Evolutionary conservation across 768 basidiomycete species (phyloP).

Genomic region (Collybiopsis confluens): DNA sequence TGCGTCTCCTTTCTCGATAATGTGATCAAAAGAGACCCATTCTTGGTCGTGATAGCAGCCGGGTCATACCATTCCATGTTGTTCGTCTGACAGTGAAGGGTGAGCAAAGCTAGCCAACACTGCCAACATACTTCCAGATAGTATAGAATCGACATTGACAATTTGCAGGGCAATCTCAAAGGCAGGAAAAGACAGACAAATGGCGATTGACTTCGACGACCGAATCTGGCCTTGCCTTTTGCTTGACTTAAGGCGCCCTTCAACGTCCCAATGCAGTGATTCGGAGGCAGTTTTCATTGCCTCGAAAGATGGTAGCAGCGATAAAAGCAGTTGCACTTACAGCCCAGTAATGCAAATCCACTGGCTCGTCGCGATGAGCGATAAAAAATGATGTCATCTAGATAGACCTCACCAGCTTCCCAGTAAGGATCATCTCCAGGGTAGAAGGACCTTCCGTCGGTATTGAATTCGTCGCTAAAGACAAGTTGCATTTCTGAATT

Average conservation of each 20-base stretch:
- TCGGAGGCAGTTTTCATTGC: too few relatives aligned
- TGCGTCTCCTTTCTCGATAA: conserved; percentile 64
- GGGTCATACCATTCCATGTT: conserved; percentile 92
- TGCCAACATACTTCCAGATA: too few relatives aligned
- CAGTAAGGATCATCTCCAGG: conserved; percentile 89
- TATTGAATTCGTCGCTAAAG: conserved; percentile 88
- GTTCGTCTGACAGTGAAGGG: conserved; percentile 40
- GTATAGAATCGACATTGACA: too few relatives aligned
- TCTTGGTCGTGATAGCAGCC: conserved; percentile 63
- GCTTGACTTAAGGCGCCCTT: too few relatives aligned
- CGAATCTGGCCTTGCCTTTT: too few relatives aligned
- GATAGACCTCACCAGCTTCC: conserved; percentile 47
- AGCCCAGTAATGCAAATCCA: conserved; percentile 76
- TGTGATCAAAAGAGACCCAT: conserved; percentile 74
- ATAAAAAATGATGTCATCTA: background rate
- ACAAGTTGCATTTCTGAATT: conserved; percentile 62
- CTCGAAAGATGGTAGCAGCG: conserved; percentile 3
- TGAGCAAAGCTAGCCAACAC: too few relatives aligned
- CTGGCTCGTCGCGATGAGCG: conserved; percentile 15
- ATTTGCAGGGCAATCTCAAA: too few relatives aligned
- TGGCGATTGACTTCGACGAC: too few relatives aligned
- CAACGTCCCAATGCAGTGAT: too few relatives aligned
- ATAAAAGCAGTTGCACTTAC: conserved; percentile 20
- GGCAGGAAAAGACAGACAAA: too few relatives aligned
- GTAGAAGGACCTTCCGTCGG: conserved; percentile 75